A percentile compares a stretch with the other conserved stretches of the same genome.
Conservation (phyloP, 345 rosid genomes). For the Citrus unshiu region DNA sequence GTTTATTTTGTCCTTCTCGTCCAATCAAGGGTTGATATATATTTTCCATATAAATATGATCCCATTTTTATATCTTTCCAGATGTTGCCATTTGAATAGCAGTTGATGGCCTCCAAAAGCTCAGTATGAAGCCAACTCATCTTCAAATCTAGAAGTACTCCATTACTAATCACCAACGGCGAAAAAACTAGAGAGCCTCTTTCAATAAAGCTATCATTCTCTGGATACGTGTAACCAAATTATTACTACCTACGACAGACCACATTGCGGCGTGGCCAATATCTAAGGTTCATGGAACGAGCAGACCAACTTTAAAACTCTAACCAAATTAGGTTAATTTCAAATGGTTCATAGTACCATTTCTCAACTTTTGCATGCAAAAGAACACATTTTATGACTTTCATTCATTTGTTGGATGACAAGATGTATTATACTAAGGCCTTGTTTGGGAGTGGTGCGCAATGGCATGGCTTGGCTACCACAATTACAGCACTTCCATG, state of each 20-base stretch:
- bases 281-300: neutral
- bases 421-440: too few species aligned
- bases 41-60: neutral
- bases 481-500: too few species aligned
- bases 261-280: neutral
- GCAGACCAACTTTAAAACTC: neutral
- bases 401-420: too few species aligned
- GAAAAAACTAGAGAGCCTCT: neutral
- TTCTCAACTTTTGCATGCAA: too few species aligned
- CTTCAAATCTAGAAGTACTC: conserved; percentile 10
- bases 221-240: conserved; percentile 17
- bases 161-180: neutral
- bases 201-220: conserved; percentile 11
- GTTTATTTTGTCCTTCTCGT: neutral
- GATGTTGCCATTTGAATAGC: conserved; percentile 13
- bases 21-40: conserved; percentile 1
- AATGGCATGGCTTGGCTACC: too few species aligned
- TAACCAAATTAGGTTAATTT: too few species aligned
- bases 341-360: too few species aligned
- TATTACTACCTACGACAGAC: neutral
- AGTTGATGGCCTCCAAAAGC: neutral
- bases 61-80: neutral
- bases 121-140: conserved; percentile 5
- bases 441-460: too few species aligned
- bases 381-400: too few species aligned